A percentile compares a stretch with the other conserved stretches of the same genome.
Conservation (phyloP, 768 basidiomycete genomes). For the Tephrocybe sp. region DNA sequence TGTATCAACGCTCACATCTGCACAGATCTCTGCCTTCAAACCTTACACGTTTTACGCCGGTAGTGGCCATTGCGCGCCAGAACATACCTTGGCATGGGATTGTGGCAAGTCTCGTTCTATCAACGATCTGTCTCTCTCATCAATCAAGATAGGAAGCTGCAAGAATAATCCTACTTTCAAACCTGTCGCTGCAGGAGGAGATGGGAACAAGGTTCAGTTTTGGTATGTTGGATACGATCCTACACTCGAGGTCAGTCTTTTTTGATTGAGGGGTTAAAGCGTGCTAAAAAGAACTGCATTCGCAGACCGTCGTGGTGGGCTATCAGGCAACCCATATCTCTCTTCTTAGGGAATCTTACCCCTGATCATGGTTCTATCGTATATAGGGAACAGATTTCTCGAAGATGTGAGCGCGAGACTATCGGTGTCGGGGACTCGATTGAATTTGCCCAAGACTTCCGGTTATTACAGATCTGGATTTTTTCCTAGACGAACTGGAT, state of each 20-base stretch:
- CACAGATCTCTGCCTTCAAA: constrained; percentile 37
- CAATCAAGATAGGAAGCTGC: constrained; percentile 37
- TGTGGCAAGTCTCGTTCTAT: constrained; percentile 34
- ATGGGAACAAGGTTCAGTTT: constrained; percentile 40
- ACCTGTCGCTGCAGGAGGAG: constrained; percentile 44
- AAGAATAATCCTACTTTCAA: constrained; percentile 43
- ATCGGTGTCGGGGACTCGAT: neutral
- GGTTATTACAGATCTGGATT: constrained; percentile 40
- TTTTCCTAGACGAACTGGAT: constrained; percentile 30
- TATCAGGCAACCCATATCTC: constrained; percentile 3
- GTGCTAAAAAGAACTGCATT: too few species aligned
- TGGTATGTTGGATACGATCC: constrained; percentile 34
- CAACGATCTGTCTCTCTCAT: neutral
- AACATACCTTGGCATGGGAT: constrained; percentile 40
- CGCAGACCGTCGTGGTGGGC: neutral
- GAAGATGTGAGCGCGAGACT: constrained; percentile 23
- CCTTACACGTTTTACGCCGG: constrained; percentile 44
- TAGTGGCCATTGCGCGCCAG: constrained; percentile 40
- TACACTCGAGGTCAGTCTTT: constrained; percentile 10
- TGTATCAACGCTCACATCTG: constrained; percentile 28
- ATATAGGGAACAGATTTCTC: constrained; percentile 22
- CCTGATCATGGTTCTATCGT: constrained; percentile 15
- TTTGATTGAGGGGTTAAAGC: too few species aligned
- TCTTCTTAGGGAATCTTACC: neutral
- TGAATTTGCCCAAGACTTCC: constrained; percentile 19